Conservation (phyloP, 495 filamentous ascomycete species). For the Hypoxylon cercidicola region DNA sequence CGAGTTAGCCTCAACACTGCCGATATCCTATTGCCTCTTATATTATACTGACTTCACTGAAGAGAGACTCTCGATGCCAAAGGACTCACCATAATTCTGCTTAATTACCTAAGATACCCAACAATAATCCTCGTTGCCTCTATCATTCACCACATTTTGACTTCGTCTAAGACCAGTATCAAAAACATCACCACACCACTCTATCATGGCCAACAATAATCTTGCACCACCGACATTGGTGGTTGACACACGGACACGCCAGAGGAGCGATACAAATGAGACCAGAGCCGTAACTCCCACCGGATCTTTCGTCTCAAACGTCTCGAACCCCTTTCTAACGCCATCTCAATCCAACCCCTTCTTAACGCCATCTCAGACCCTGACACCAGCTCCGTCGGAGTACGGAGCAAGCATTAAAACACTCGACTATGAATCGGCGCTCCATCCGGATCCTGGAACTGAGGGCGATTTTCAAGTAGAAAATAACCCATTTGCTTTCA, state of each 20-base stretch:
- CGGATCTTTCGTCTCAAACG: constrained; percentile 39
- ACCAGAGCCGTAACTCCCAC: constrained; percentile 41
- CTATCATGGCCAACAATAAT: constrained; percentile 39
- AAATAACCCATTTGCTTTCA: constrained; percentile 84
- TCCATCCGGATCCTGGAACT: constrained; percentile 71
- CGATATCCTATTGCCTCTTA: constrained; percentile 8
- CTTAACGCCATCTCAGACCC: constrained; percentile 32
- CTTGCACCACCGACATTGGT: constrained; percentile 40
- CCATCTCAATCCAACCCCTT: constrained; percentile 43
- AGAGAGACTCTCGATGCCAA: background rate
- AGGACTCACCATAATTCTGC: background rate
- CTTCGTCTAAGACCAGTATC: constrained; percentile 1
- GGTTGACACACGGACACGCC: constrained; percentile 38
- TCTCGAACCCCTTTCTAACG: constrained; percentile 45
- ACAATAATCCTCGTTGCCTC: constrained; percentile 1
- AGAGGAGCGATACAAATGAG: constrained; percentile 45
- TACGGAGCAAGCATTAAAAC: constrained; percentile 41
- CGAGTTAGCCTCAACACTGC: constrained; percentile 4
- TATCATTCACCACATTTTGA: constrained; percentile 3
- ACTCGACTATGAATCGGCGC: constrained; percentile 36
- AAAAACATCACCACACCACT: background rate
- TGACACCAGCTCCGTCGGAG: constrained; percentile 40
- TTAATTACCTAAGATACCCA: background rate
- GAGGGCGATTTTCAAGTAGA: constrained; percentile 77
- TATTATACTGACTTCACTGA: constrained; percentile 31